phyloP scores from a whole-genome alignment of 257 asterid genomes.

The Misopates orontium region DNA sequence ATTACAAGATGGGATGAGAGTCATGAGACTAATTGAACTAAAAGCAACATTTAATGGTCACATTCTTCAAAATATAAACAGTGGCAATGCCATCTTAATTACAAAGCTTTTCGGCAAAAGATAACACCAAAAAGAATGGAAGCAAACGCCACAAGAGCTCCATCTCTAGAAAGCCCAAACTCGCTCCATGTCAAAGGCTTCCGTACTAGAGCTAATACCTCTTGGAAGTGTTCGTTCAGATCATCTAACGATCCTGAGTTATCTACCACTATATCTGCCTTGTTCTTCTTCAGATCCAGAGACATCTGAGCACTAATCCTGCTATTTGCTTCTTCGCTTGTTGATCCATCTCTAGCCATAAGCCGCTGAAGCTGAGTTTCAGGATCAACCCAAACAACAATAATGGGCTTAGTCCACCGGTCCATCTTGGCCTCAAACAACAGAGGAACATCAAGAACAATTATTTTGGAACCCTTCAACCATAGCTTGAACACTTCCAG shows the following conservation, averaged over 20 bases:
- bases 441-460: slow-evolving; percentile 91
- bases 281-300: slow-evolving; percentile 68
- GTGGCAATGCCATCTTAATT: slow-evolving; percentile 18
- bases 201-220: slow-evolving; percentile 50
- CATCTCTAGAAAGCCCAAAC: slow-evolving; percentile 74
- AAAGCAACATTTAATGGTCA: slow-evolving; percentile 14
- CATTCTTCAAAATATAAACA: neutral
- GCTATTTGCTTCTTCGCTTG: slow-evolving; percentile 67
- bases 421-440: slow-evolving; percentile 89
- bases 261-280: slow-evolving; percentile 72
- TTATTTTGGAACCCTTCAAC: slow-evolving; percentile 64
- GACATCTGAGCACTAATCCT: slow-evolving; percentile 88
- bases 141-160: slow-evolving; percentile 56
- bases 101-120: slow-evolving; percentile 47
- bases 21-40: too few species aligned
- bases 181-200: slow-evolving; percentile 85
- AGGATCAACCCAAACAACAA: slow-evolving; percentile 89
- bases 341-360: slow-evolving; percentile 70
- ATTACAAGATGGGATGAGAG: neutral
- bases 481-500: slow-evolving; percentile 75
- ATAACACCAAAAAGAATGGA: slow-evolving; percentile 58
- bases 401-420: slow-evolving; percentile 78
- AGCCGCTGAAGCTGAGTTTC: slow-evolving; percentile 84
- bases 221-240: slow-evolving; percentile 54
- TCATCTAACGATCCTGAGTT: slow-evolving; percentile 72